Evolutionary conservation across 1,284 basidiomycete species (phyloP).

Genomic region (Heterobasidion parviporum): DNA sequence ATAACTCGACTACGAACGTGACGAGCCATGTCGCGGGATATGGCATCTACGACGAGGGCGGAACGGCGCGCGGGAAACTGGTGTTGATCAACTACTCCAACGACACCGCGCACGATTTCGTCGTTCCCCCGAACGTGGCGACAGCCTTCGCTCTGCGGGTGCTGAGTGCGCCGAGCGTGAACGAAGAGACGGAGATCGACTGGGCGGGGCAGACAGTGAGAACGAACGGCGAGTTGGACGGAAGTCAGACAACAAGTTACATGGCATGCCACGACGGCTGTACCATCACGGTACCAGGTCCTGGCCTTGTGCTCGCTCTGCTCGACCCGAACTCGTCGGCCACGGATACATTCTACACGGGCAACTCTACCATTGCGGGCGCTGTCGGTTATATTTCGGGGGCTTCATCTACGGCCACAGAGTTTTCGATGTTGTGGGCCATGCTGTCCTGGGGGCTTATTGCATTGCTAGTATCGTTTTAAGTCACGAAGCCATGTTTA

Average conservation of each 20-base stretch:
- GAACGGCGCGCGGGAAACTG: not conserved
- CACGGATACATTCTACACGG: not conserved
- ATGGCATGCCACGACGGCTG: not conserved
- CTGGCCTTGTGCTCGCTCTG: not conserved
- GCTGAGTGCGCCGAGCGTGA: not conserved
- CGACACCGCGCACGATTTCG: not conserved
- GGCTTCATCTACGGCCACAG: not conserved
- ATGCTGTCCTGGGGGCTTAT: not conserved
- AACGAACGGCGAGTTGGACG: not conserved
- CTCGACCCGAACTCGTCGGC: not conserved
- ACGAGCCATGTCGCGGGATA: not conserved
- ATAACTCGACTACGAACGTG: not conserved
- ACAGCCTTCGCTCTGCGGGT: not conserved
- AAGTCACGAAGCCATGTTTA: not conserved
- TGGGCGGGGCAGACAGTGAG: not conserved
- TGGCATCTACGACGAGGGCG: not conserved
- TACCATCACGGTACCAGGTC: not conserved
- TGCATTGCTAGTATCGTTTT: not conserved
- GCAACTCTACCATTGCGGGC: not conserved
- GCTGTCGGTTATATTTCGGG: not conserved
- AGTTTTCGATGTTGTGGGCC: not conserved
- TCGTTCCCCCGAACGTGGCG: not conserved
- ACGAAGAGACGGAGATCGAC: not conserved
- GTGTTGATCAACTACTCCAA: conserved; percentile 1
- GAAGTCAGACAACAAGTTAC: not conserved